Base-by-base conservation (phyloP, 2,329 filamentous ascomycete species). In the Pseudocercospora crystallina region DNA sequence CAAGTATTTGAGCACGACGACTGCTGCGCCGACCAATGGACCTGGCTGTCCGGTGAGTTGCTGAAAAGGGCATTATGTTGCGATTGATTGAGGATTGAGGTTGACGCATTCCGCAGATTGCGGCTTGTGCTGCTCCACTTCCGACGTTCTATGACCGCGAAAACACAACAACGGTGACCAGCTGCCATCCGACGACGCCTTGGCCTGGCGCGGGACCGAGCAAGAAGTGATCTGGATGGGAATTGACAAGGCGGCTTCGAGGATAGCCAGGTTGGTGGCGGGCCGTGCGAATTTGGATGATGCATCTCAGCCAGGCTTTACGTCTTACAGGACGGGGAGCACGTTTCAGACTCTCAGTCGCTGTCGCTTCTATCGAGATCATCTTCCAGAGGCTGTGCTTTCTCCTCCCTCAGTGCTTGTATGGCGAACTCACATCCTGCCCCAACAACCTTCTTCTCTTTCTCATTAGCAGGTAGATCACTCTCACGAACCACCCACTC, bases 401-500 rank as follows among this genome's bases (percentile, higher is more conserved):
- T 34, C 33, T 53, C 56, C 34, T 62, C 54, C 15, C 42, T 52
- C 47, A 68, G 43, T 2, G 56, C 59, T 31, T 59, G 55, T 13
- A 60, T 43, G 2, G 64, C 65, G 39, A 58, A 47, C 10, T 59
- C 59, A 53, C 72, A 76, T 2, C 72, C 76, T 65, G 71, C 72
- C 53, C 64, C 68, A 2, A 85, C 71, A 11, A 74, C 68, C 48
- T 77, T 78, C 57, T 69, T 73, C 59, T 85, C 81, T 40, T 71
- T 70, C 51, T 74, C 74, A n/a, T 68, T 73, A 31, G 71, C 71
- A 5, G 70, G 70, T 29, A 76, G 66, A 3, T 82, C 80, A 0
- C 85, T 86, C 66, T 84, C 87, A 4, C 80, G 76, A 12, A 96
- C 79, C 38, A 86, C 80, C 67, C 87, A 90, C 64, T 83, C 82